Evolutionary conservation across 371 early-diverging fungal genomes (phyloP).

Genomic region (Dichotomocladium elegans): DNA sequence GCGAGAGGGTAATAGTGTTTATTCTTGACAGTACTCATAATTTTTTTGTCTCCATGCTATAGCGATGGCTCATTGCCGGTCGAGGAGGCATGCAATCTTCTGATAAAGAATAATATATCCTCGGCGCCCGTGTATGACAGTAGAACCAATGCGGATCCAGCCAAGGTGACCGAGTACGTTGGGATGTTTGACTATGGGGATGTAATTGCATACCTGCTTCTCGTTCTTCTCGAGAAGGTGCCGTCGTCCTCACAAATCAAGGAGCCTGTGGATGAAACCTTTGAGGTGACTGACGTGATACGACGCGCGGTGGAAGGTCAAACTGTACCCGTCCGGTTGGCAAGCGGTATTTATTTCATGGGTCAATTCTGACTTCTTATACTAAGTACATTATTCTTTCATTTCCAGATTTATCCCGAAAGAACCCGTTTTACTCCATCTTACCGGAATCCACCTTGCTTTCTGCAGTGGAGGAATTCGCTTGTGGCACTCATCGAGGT

Average conservation of each 20-base stretch:
- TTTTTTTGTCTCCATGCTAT: no score
- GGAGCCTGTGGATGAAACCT: conserved; percentile 26
- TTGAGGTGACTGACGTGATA: conserved; percentile 59
- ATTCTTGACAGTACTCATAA: no score
- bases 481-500: conserved; percentile 74
- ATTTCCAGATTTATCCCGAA: conserved; percentile 66
- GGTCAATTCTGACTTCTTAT: no score
- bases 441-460: conserved; percentile 70
- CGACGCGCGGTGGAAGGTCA: conserved; percentile 52
- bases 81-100: conserved; percentile 44
- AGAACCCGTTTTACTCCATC: conserved; percentile 83
- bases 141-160: not conserved
- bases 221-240: conserved; percentile 25
- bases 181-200: conserved; percentile 91
- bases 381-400: not conserved
- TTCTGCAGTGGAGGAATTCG: conserved; percentile 72
- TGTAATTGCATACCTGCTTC: conserved; percentile 46
- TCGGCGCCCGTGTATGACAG: conserved; percentile 79
- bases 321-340: conserved; percentile 62
- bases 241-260: conserved; percentile 3
- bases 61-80: conserved; percentile 43
- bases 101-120: conserved; percentile 48
- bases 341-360: conserved; percentile 51
- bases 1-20: no score
- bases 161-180: conserved; percentile 37